Base-by-base conservation (phyloP, 768 basidiomycete species). In the Cantharellus anzutake region DNA sequence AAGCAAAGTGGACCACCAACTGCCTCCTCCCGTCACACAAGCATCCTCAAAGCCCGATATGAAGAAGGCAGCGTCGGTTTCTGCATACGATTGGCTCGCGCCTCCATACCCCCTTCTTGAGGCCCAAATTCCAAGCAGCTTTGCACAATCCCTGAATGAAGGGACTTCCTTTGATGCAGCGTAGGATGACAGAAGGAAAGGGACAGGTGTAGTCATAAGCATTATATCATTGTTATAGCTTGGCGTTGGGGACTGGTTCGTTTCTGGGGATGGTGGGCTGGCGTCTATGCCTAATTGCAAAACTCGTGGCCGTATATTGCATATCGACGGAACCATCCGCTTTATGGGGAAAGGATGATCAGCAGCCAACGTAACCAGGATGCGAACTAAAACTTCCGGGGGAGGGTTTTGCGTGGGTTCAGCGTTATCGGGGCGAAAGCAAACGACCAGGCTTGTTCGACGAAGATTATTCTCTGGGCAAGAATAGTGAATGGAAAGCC, bases 111-210 rank as follows among this genome's bases (percentile, higher is more conserved):
- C 90, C 48, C 92, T 76, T 65, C 92, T 85, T 56, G 82, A 81
- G 1, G 87, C 88, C 96, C 96, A 99, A 14, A 93, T 78, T 5
- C 89, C 79, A 14, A 97, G 78, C 0, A 97, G 74, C 0, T 84
- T 75, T 4, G 90, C 68, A 0, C 88, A 88, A 57, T 92, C 83
- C 1, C 70, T 68, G 68, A 88, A 91, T 0, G 81, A 76, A 0
- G 84, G 76, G 5, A 72, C 70, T 5, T 71, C 66, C 35, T 79
- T 71, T 5, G 77, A 72, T 48, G 83, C 64, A 1, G 73, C 66
- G 65, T 84, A 78, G 4, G 78, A 71, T 4, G 74, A 70, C 40
- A 83, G 74, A 3, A 85, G 75, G 53, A 79, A 75, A 2, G 73
- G 73, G 52, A 79, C 76, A 39, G 80, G 76, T 4, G 74, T 74